Percentiles rank a stretch among this genome's conserved stretches.
phyloP scores from a whole-genome alignment of 352 stramenopile genomes.

The Globisporangium splendens region DNA sequence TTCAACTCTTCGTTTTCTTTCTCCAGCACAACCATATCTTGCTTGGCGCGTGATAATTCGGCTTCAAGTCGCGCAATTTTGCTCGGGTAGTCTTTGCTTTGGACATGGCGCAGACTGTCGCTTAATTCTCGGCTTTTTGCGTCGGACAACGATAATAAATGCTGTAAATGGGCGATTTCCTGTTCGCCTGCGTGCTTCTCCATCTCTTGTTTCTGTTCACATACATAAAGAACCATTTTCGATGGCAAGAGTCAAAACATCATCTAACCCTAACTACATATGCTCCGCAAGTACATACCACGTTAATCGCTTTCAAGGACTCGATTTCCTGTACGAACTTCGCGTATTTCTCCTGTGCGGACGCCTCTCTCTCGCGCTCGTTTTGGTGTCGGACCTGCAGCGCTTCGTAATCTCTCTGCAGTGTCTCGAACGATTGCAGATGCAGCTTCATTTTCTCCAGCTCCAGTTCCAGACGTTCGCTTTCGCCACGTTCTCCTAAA shows the following conservation, averaged over 20 bases:
- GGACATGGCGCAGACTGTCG: slow-evolving; percentile 34
- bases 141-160: slow-evolving; percentile 47
- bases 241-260: too few species aligned
- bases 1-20: slow-evolving; percentile 58
- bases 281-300: not conserved
- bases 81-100: slow-evolving; percentile 43
- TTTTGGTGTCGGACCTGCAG: slow-evolving; percentile 29
- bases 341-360: slow-evolving; percentile 14
- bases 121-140: slow-evolving; percentile 40
- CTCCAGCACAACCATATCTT: slow-evolving; percentile 25
- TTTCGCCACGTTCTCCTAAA: slow-evolving; percentile 27
- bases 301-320: slow-evolving; percentile 24
- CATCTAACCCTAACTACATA: too few species aligned
- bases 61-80: slow-evolving; percentile 48
- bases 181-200: slow-evolving; percentile 49
- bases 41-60: slow-evolving; percentile 35
- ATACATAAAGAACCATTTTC: not conserved
- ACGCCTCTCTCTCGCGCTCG: slow-evolving; percentile 22
- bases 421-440: slow-evolving; percentile 25
- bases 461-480: slow-evolving; percentile 29
- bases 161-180: slow-evolving; percentile 47
- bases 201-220: slow-evolving; percentile 42
- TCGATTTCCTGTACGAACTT: slow-evolving; percentile 31
- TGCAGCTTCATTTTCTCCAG: slow-evolving; percentile 27
- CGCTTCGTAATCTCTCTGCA: slow-evolving; percentile 38